Percentiles rank a stretch among this genome's conserved stretches.
Evolutionary conservation across 2,329 filamentous ascomycete genomes (phyloP).

Genomic region (Aureobasidium sp.): DNA sequence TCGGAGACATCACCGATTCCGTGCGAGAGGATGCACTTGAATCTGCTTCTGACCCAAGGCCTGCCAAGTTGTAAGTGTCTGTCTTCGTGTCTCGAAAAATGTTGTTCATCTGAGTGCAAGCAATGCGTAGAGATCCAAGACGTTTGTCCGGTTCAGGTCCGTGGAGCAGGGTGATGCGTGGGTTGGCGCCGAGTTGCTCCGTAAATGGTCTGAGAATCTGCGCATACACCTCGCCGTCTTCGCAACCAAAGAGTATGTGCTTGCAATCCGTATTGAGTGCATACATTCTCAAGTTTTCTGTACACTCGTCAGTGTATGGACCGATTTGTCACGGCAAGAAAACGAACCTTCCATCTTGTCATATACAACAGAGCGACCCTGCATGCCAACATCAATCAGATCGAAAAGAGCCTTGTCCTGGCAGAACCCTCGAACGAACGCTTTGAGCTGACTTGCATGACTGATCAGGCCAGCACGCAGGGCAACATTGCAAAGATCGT

Average conservation of each 20-base stretch:
- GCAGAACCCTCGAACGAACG: conserved; percentile 52
- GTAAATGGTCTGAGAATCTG: conserved; percentile 45
- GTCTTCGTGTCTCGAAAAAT: conserved; percentile 51
- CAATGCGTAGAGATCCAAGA: conserved; percentile 44
- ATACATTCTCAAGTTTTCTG: conserved; percentile 50
- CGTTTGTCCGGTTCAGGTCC: conserved; percentile 51
- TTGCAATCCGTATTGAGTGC: conserved; percentile 54
- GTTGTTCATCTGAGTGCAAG: conserved; percentile 43
- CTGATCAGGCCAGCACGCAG: conserved; percentile 43
- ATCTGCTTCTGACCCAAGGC: background rate
- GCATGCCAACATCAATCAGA: conserved; percentile 47
- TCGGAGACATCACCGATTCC: background rate
- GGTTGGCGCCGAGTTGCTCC: conserved; percentile 38
- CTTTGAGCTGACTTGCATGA: conserved; percentile 46
- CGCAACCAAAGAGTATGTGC: conserved; percentile 54
- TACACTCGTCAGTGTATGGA: conserved; percentile 3
- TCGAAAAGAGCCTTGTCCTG: conserved; percentile 52
- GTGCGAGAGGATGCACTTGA: background rate
- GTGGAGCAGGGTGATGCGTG: conserved; percentile 50
- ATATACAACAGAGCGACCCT: background rate
- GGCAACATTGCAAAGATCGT: conserved; percentile 37
- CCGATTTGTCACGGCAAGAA: background rate
- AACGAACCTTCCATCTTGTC: conserved; percentile 46
- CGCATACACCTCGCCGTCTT: conserved; percentile 50
- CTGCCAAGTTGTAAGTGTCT: conserved; percentile 21